These are phyloP conservation scores for Ceratocystis colombiana DNA, from an alignment of 2,329 filamentous ascomycete species.

Conservation along the genomic window DNA sequence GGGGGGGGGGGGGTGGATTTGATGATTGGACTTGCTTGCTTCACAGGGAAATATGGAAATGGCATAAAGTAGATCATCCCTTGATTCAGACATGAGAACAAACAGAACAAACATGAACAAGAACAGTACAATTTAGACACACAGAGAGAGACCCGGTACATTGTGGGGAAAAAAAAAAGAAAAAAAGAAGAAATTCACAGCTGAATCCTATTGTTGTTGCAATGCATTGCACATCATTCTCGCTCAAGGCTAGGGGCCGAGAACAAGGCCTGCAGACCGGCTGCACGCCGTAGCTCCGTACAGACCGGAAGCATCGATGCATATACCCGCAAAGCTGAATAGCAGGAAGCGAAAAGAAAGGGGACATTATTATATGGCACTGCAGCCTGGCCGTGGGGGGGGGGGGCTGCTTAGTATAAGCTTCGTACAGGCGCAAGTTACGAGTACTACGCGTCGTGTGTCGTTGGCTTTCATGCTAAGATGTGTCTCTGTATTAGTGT, in stretches of 20 bases:
- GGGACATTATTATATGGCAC: background rate
- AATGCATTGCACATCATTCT: conserved; percentile 1
- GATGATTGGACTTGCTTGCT: too few relatives aligned
- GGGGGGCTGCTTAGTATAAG: background rate
- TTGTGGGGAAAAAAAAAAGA: background rate
- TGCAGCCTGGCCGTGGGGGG: background rate
- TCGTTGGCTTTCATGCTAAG: background rate
- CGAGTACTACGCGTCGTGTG: background rate
- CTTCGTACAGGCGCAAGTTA: background rate
- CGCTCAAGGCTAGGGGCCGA: background rate
- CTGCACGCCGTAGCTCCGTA: conserved; percentile 4
- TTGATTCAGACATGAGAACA: conserved; percentile 11
- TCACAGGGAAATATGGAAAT: too few relatives aligned
- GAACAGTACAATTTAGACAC: background rate
- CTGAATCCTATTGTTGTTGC: background rate
- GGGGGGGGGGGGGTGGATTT: too few relatives aligned
- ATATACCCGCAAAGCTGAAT: conserved; percentile 15
- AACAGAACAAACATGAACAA: conserved; percentile 1
- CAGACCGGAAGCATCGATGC: conserved; percentile 2
- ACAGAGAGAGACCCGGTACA: background rate
- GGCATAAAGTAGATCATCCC: conserved; percentile 5
- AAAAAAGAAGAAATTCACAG: background rate
- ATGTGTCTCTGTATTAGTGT: conserved; percentile 4
- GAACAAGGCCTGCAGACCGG: conserved; percentile 7
- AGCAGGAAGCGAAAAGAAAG: background rate